Evolutionary conservation across 345 rosid genomes (phyloP).

Genomic region (Xanthoceras sorbifolium): DNA sequence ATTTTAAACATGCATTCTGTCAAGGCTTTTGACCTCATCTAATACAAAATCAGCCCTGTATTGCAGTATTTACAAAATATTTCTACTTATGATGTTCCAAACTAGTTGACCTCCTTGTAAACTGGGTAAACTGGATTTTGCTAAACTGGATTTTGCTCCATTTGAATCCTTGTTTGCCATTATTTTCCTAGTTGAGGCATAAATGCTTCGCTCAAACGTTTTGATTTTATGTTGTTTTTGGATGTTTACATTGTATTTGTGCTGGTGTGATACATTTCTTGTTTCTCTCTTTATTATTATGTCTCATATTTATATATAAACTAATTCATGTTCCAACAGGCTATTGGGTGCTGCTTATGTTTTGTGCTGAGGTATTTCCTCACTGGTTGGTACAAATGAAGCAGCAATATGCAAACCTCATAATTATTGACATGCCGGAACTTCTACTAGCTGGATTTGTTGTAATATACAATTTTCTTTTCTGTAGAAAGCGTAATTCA

Average conservation of each 20-base stretch:
- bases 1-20: background rate
- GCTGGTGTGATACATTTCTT: background rate
- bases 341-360: constrained; percentile 78
- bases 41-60: background rate
- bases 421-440: background rate
- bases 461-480: background rate
- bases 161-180: background rate
- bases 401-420: constrained; percentile 14
- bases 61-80: background rate
- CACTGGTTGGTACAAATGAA: constrained; percentile 94
- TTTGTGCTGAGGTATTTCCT: constrained; percentile 81
- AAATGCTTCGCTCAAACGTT: background rate
- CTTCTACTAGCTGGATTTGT: background rate
- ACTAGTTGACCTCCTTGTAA: background rate
- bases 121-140: background rate
- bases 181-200: background rate
- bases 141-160: background rate
- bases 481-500: background rate
- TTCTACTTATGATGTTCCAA: background rate
- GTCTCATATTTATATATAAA: background rate
- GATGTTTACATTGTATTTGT: background rate
- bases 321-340: constrained; percentile 43
- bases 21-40: background rate
- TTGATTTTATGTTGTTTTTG: background rate
- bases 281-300: background rate